These are phyloP conservation scores for Eucalyptus coolabah DNA, from an alignment of 345 rosid species.

Conservation along the genomic window DNA sequence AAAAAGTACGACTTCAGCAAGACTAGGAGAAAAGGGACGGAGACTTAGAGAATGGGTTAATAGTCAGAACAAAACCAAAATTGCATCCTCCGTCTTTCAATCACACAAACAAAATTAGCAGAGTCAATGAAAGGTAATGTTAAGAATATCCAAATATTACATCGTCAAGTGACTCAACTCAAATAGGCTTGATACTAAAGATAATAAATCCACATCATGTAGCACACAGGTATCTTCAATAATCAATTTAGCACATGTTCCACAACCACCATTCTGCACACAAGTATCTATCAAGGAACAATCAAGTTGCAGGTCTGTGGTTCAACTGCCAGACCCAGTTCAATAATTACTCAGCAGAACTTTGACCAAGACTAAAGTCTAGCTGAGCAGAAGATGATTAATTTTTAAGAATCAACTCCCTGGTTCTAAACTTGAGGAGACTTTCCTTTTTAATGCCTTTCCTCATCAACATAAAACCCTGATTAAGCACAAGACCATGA, in stretches of 20 bases:
- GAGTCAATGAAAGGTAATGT: not conserved
- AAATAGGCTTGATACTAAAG: not conserved
- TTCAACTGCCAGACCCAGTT: not conserved
- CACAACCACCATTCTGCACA: not conserved
- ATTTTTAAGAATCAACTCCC: not conserved
- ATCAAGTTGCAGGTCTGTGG: not conserved
- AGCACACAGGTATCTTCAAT: not conserved
- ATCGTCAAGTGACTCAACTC: not conserved
- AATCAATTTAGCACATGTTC: not conserved
- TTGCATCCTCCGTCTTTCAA: not conserved
- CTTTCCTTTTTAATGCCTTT: not conserved
- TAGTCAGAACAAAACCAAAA: not conserved
- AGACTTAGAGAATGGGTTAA: not conserved
- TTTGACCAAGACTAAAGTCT: not conserved
- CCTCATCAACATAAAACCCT: not conserved
- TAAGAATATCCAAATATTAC: not conserved
- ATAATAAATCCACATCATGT: not conserved
- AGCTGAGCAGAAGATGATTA: not conserved
- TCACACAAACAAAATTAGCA: not conserved
- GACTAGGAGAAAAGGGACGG: not conserved
- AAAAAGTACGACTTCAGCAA: not conserved
- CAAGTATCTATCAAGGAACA: not conserved
- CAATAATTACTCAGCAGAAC: not conserved
- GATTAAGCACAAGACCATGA: not conserved
- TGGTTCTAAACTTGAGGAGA: not conserved